These are phyloP conservation scores for Ochromonas danica DNA, from an alignment of 108 stramenopile species.

Conservation along the genomic window DNA sequence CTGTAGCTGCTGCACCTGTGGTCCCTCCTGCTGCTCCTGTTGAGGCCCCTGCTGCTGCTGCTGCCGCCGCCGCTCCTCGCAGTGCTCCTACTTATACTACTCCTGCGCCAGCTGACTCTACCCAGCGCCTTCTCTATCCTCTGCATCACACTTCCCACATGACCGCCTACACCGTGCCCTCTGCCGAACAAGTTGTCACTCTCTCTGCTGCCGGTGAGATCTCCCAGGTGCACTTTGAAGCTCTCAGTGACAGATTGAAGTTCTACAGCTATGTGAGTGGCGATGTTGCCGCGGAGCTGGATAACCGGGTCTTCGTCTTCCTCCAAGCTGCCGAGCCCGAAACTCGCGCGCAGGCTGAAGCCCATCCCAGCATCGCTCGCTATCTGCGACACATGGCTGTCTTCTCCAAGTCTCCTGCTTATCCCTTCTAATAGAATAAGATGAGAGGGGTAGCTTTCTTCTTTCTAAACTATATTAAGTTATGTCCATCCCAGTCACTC, in stretches of 20 bases:
- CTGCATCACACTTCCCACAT: background rate
- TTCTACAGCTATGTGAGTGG: background rate
- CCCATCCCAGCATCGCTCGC: no score
- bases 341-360: no score
- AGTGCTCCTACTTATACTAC: conserved; percentile 12
- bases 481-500: no score
- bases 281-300: background rate
- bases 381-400: no score
- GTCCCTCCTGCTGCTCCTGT: background rate
- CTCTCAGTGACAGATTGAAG: background rate
- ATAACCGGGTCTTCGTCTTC: no score
- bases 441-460: no score
- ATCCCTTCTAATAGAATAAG: no score
- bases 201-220: background rate
- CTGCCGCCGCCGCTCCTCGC: background rate
- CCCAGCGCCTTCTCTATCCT: no score
- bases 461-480: no score
- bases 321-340: no score
- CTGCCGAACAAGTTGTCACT: background rate
- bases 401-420: no score
- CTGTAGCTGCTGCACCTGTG: conserved; percentile 1
- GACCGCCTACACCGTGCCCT: conserved; percentile 22
- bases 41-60: background rate
- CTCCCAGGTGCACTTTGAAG: background rate
- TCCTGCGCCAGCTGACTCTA: background rate